These are phyloP conservation scores for Cutaneotrichosporon sp. DNA, from an alignment of 1,284 basidiomycete genomes.

Conservation along the genomic window DNA sequence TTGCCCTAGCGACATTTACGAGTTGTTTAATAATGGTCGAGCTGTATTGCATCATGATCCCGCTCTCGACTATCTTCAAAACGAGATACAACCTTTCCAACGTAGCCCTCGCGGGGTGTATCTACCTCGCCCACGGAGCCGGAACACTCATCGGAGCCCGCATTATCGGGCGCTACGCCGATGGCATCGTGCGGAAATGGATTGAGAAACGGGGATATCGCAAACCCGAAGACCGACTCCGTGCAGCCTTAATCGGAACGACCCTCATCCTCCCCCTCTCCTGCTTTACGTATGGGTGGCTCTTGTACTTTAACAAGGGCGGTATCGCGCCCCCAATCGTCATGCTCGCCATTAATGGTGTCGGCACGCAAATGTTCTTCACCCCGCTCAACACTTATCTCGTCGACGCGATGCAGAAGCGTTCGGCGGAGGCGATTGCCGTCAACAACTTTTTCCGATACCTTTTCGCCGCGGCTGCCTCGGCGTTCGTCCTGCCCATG, in stretches of 20 bases:
- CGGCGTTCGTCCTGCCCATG: constrained; percentile 58
- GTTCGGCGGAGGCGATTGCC: constrained; percentile 59
- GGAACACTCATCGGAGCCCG: constrained; percentile 64
- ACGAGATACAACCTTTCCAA: constrained; percentile 62
- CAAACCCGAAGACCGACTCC: constrained; percentile 63
- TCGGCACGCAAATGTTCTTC: constrained; percentile 54
- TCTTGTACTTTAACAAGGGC: constrained; percentile 36
- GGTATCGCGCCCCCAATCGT: constrained; percentile 46
- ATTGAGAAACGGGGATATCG: constrained; percentile 57
- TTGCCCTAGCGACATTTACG: constrained; percentile 53
- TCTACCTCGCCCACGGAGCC: constrained; percentile 62
- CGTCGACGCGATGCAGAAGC: constrained; percentile 60
- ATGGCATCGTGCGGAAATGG: constrained; percentile 57
- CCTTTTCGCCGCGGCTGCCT: constrained; percentile 53
- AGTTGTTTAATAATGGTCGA: constrained; percentile 40
- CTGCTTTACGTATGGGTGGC: constrained; percentile 46
- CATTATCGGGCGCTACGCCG: constrained; percentile 60
- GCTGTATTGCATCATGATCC: constrained; percentile 37
- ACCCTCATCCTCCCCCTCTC: constrained; percentile 55
- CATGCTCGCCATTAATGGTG: constrained; percentile 53
- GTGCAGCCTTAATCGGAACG: constrained; percentile 57
- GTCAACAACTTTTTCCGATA: constrained; percentile 51
- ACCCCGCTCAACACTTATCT: constrained; percentile 60
- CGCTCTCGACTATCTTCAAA: constrained; percentile 38
- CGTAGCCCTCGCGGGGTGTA: constrained; percentile 61